Evolutionary conservation across 208 protist genomes (phyloP).

Genomic region (Wallacemonas sp.): DNA sequence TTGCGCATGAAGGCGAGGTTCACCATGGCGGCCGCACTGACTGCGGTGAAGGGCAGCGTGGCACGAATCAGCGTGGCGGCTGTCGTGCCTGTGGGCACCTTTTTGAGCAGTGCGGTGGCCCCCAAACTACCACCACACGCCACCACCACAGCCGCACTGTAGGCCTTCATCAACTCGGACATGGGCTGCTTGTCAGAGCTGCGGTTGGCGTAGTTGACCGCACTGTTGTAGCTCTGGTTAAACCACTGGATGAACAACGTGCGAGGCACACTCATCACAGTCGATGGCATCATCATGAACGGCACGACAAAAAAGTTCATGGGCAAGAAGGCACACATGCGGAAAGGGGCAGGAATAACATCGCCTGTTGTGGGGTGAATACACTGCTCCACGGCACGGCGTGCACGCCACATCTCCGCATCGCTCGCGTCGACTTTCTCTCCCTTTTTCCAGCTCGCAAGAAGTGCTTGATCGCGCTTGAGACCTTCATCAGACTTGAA

Average conservation of each 20-base stretch:
- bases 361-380: slow-evolving; percentile 92
- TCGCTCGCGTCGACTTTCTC: slow-evolving; percentile 31
- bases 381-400: slow-evolving; percentile 79
- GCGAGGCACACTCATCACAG: slow-evolving; percentile 55
- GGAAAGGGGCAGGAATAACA: slow-evolving; percentile 83
- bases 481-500: slow-evolving; percentile 61
- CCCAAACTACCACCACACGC: slow-evolving; percentile 59
- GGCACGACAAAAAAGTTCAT: slow-evolving; percentile 91
- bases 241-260: slow-evolving; percentile 92
- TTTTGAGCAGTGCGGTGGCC: slow-evolving; percentile 65
- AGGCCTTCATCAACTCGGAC: slow-evolving; percentile 78
- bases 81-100: slow-evolving; percentile 45
- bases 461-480: slow-evolving; percentile 40
- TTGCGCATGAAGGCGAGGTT: slow-evolving; percentile 91
- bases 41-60: slow-evolving; percentile 85
- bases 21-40: slow-evolving; percentile 71
- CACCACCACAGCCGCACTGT: slow-evolving; percentile 73
- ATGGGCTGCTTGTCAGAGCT: slow-evolving; percentile 87
- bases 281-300: slow-evolving; percentile 88
- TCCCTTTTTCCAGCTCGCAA: slow-evolving; percentile 41
- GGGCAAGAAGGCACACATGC: slow-evolving; percentile 93
- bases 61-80: slow-evolving; percentile 71
- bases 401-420: slow-evolving; percentile 86
- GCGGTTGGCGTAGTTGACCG: slow-evolving; percentile 94
- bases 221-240: slow-evolving; percentile 94